Percentiles rank a stretch among this genome's conserved stretches.
Evolutionary conservation across 2,329 filamentous ascomycete species (phyloP).

Genomic region (Tolypocladium pustulatum): DNA sequence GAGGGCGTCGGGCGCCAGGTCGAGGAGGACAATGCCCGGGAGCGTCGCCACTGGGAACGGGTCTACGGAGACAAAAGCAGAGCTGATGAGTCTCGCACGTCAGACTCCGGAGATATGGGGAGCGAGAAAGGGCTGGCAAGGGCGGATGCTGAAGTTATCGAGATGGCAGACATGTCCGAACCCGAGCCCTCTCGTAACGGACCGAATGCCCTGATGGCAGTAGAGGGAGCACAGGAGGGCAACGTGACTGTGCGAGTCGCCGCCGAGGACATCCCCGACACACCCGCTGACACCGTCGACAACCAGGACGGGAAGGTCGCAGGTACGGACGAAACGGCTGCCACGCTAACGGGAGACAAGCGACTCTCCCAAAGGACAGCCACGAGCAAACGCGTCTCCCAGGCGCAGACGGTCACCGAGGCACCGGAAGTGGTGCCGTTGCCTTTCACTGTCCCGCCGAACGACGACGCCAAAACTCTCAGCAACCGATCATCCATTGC

Average conservation of each 20-base stretch:
- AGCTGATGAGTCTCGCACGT: slow-evolving; percentile 32
- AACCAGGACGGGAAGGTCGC: slow-evolving; percentile 19
- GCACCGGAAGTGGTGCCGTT: slow-evolving; percentile 48
- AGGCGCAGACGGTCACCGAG: slow-evolving; percentile 18
- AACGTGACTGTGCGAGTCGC: slow-evolving; percentile 44
- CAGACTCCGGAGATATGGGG: slow-evolving; percentile 36
- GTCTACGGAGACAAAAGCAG: slow-evolving; percentile 55
- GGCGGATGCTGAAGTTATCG: slow-evolving; percentile 36
- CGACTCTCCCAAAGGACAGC: slow-evolving; percentile 11
- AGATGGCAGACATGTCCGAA: slow-evolving; percentile 40
- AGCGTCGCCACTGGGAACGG: slow-evolving; percentile 65
- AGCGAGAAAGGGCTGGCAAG: slow-evolving; percentile 32
- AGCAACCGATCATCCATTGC: slow-evolving; percentile 56
- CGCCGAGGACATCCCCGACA: slow-evolving; percentile 31
- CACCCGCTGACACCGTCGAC: slow-evolving; percentile 13
- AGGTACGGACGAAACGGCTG: slow-evolving; percentile 17
- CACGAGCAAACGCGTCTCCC: slow-evolving; percentile 6
- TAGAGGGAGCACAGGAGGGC: slow-evolving; percentile 28
- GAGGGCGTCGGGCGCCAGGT: slow-evolving; percentile 58
- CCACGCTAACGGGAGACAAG: slow-evolving; percentile 4
- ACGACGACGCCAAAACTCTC: slow-evolving; percentile 27
- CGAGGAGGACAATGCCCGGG: slow-evolving; percentile 49
- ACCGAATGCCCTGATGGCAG: slow-evolving; percentile 29
- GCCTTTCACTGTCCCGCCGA: slow-evolving; percentile 50
- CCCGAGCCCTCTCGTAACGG: slow-evolving; percentile 17